These are phyloP conservation scores for Crithidia acanthocephali DNA, from an alignment of 208 protist species.

Conservation along the genomic window DNA sequence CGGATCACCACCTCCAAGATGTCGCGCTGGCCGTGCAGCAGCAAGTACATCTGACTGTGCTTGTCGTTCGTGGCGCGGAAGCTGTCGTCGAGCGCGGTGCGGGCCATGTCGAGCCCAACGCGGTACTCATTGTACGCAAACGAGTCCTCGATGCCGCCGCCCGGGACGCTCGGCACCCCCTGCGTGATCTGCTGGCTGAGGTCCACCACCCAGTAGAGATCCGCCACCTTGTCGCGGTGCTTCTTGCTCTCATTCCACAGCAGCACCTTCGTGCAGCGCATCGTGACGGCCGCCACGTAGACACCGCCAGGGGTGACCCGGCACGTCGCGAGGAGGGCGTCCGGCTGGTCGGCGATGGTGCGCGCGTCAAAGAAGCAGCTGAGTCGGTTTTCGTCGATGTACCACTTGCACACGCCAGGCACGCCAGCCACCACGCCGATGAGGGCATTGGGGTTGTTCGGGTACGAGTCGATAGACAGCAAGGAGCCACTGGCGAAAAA, in stretches of 20 bases:
- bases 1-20: slow-evolving; percentile 79
- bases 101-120: slow-evolving; percentile 78
- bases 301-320: slow-evolving; percentile 70
- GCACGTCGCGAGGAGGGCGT: slow-evolving; percentile 47
- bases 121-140: slow-evolving; percentile 76
- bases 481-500: slow-evolving; percentile 60
- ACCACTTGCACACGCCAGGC: slow-evolving; percentile 82
- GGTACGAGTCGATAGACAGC: slow-evolving; percentile 76
- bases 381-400: slow-evolving; percentile 71
- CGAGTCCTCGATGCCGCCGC: slow-evolving; percentile 36
- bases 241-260: slow-evolving; percentile 82
- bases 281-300: slow-evolving; percentile 73
- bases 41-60: slow-evolving; percentile 77
- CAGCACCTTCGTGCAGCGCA: slow-evolving; percentile 63
- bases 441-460: slow-evolving; percentile 77
- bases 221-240: slow-evolving; percentile 63
- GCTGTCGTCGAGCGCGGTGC: slow-evolving; percentile 50
- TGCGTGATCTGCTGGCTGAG: slow-evolving; percentile 42
- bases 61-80: slow-evolving; percentile 66
- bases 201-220: slow-evolving; percentile 75
- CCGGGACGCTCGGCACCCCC: slow-evolving; percentile 15
- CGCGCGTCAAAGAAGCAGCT: slow-evolving; percentile 72
- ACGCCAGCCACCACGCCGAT: slow-evolving; percentile 73
- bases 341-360: slow-evolving; percentile 25
- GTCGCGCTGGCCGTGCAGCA: slow-evolving; percentile 76